Percentiles rank a stretch among this genome's conserved stretches.
Evolutionary conservation across 2,329 filamentous ascomycete species (phyloP).

Genomic region (Microascus cirrosus): DNA sequence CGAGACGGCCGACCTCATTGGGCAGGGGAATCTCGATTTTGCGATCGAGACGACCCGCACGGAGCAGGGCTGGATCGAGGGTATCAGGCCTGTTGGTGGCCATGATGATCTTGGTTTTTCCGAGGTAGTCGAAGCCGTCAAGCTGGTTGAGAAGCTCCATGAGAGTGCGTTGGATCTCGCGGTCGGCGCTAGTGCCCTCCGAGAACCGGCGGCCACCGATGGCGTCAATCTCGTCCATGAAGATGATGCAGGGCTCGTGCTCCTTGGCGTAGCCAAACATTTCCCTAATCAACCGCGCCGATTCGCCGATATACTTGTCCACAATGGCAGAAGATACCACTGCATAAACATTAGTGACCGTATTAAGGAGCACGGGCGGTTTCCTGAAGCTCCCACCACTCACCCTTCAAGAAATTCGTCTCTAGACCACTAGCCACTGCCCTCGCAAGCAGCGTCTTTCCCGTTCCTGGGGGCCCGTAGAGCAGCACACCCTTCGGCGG

Average conservation of each 20-base stretch:
- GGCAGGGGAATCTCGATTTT: slow-evolving; percentile 97
- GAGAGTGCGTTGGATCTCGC: slow-evolving; percentile 94
- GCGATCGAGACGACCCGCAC: slow-evolving; percentile 85
- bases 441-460: slow-evolving; percentile 88
- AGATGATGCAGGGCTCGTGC: slow-evolving; percentile 98
- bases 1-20: slow-evolving; percentile 89
- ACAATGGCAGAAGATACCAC: slow-evolving; percentile 98
- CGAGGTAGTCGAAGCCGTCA: slow-evolving; percentile 97
- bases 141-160: slow-evolving; percentile 99
- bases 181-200: slow-evolving; percentile 92
- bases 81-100: slow-evolving; percentile 96
- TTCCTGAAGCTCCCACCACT: slow-evolving; percentile 8
- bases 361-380: background rate
- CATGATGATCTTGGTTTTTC: slow-evolving; percentile 99
- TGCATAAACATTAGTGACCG: slow-evolving; percentile 22
- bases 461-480: slow-evolving; percentile 92
- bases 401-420: slow-evolving; percentile 97
- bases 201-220: slow-evolving; percentile 95
- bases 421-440: slow-evolving; percentile 93
- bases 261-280: slow-evolving; percentile 99
- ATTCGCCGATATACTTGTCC: slow-evolving; percentile 99
- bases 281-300: slow-evolving; percentile 89
- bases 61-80: slow-evolving; percentile 81
- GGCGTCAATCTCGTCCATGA: slow-evolving; percentile 99
- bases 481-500: slow-evolving; percentile 94